Conservation (phyloP, 768 basidiomycete species). For the Lactifluus volemus region DNA sequence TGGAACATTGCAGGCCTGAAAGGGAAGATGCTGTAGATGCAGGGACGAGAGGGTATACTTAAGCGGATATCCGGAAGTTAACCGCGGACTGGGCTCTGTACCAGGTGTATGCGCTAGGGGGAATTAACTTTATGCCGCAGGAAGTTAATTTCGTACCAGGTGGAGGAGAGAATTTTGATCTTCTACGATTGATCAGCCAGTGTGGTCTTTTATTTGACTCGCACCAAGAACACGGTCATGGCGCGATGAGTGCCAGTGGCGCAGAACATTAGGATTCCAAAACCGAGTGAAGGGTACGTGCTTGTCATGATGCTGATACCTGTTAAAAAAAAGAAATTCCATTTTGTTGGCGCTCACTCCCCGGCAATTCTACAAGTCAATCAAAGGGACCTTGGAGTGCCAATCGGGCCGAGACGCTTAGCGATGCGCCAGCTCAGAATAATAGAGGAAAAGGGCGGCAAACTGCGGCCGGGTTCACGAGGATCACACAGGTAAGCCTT, state of each 20-base stretch:
- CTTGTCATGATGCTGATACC: not conserved
- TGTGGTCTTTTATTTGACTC: conserved; percentile 5
- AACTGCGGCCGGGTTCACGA: not conserved
- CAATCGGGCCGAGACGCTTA: conserved; percentile 5
- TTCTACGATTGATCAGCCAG: conserved; percentile 15
- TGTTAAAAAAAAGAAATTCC: not conserved
- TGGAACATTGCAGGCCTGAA: conserved; percentile 4
- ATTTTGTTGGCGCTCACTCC: not conserved
- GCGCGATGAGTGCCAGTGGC: conserved; percentile 7
- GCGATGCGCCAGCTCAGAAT: conserved; percentile 7
- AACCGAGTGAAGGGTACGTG: not conserved
- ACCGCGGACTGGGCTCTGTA: not conserved
- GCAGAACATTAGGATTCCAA: conserved; percentile 8
- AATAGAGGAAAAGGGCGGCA: no score
- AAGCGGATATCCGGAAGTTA: conserved; percentile 4
- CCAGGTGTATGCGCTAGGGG: not conserved
- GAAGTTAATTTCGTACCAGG: conserved; percentile 1
- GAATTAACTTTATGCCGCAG: not conserved
- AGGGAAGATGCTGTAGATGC: not conserved
- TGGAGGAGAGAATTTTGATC: conserved; percentile 6
- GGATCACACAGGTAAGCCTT: not conserved
- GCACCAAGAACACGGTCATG: conserved; percentile 12
- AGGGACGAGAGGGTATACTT: not conserved
- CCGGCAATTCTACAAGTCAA: not conserved
- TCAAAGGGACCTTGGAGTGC: not conserved